phyloP scores from a whole-genome alignment of 2,329 filamentous ascomycete species.

The Lachnellula suecica region DNA sequence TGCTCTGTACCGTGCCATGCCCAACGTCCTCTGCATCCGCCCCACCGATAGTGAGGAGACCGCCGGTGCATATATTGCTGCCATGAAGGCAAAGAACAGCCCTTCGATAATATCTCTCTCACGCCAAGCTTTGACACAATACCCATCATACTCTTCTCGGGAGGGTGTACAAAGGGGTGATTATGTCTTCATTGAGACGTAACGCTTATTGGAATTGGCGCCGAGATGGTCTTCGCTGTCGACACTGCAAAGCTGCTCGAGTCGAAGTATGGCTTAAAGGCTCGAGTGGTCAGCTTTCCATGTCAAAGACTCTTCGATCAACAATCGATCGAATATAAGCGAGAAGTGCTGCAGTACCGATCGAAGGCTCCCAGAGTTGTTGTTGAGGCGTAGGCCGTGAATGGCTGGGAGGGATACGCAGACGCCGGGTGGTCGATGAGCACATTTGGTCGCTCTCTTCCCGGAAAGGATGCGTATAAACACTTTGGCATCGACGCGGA shows the following conservation, averaged over 20 bases:
- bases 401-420: slow-evolving; percentile 61
- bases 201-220: slow-evolving; percentile 41
- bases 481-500: slow-evolving; percentile 54
- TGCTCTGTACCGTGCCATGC: slow-evolving; percentile 60
- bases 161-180: slow-evolving; percentile 44
- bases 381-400: slow-evolving; percentile 58
- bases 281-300: slow-evolving; percentile 44
- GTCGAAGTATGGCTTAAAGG: slow-evolving; percentile 36
- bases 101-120: slow-evolving; percentile 50
- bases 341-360: slow-evolving; percentile 43
- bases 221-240: slow-evolving; percentile 42
- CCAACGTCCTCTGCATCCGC: slow-evolving; percentile 59
- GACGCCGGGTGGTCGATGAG: slow-evolving; percentile 54
- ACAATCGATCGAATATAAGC: slow-evolving; percentile 44
- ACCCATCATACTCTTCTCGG: slow-evolving; percentile 38
- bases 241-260: slow-evolving; percentile 38
- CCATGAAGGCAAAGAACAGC: slow-evolving; percentile 41
- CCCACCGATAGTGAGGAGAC: slow-evolving; percentile 59
- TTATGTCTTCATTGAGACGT: slow-evolving; percentile 48
- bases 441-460: slow-evolving; percentile 55
- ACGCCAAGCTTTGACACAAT: slow-evolving; percentile 43
- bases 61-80: slow-evolving; percentile 51
- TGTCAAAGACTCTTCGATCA: slow-evolving; percentile 44
- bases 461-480: slow-evolving; percentile 52
- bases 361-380: slow-evolving; percentile 49